Conservation (phyloP, 805 yeast species). For the Sugiyamaella mastotermitis region DNA sequence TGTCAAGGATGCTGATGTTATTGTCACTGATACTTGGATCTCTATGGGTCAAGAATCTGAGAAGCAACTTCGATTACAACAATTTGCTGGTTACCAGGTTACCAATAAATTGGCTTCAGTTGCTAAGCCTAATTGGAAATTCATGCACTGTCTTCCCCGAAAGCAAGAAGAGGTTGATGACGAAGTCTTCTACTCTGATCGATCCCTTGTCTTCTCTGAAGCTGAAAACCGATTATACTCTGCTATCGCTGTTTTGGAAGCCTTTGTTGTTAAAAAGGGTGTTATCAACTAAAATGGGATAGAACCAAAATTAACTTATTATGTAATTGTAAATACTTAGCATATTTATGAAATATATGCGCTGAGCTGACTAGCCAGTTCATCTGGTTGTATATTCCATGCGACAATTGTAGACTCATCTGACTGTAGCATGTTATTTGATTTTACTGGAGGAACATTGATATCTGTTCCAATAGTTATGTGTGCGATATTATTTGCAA, state of each 20-base stretch:
- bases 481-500: conserved; percentile 50
- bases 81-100: conserved; percentile 84
- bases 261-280: conserved; percentile 81
- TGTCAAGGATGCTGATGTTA: conserved; percentile 63
- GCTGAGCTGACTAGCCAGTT: conserved; percentile 11
- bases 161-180: conserved; percentile 92
- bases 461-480: conserved; percentile 64
- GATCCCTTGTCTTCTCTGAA: conserved; percentile 86
- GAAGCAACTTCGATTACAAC: conserved; percentile 60
- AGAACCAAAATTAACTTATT: not conserved
- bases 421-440: conserved; percentile 37
- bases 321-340: too few relatives aligned
- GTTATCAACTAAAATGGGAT: conserved; percentile 12
- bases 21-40: conserved; percentile 95
- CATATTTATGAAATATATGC: too few relatives aligned
- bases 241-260: conserved; percentile 90
- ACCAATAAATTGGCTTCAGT: conserved; percentile 52
- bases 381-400: conserved; percentile 19
- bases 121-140: conserved; percentile 65
- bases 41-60: conserved; percentile 97
- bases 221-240: conserved; percentile 96
- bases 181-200: conserved; percentile 79
- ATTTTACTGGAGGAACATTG: conserved; percentile 44
- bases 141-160: conserved; percentile 98
- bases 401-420: conserved; percentile 2